Conservation (phyloP, 495 filamentous ascomycete genomes). For the Penicillium herquei region DNA sequence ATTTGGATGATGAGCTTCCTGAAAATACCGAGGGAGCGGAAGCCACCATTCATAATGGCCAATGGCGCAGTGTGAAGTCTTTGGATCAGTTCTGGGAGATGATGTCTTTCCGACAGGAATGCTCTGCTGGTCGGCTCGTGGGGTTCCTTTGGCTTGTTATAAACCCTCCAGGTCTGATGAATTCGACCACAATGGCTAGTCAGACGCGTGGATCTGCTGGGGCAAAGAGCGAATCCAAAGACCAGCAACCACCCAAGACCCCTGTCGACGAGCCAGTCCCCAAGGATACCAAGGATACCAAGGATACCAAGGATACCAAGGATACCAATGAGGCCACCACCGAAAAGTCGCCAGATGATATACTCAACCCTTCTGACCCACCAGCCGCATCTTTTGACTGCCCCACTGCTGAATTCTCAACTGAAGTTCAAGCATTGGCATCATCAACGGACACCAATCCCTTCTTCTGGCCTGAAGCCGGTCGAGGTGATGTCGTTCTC, state of each 20-base stretch:
- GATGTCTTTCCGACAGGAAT: constrained; percentile 97
- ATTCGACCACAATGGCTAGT: constrained; percentile 41
- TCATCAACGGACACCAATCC: constrained; percentile 39
- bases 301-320: too few relatives aligned
- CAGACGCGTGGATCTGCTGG: constrained; percentile 14
- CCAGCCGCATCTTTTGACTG: constrained; percentile 34
- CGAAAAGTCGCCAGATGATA: not conserved
- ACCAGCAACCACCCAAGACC: not conserved
- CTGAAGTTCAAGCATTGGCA: constrained; percentile 12
- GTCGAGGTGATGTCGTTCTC: constrained; percentile 69
- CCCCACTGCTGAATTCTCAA: constrained; percentile 47
- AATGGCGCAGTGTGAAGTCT: constrained; percentile 79
- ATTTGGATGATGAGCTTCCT: constrained; percentile 78
- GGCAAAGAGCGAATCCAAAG: constrained; percentile 7
- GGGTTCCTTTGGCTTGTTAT: constrained; percentile 95
- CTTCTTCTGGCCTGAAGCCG: constrained; percentile 66
- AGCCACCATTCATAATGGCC: constrained; percentile 48
- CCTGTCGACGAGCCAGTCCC: constrained; percentile 2
- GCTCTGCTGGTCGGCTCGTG: constrained; percentile 82
- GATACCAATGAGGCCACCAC: constrained; percentile 1
- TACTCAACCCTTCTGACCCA: not conserved
- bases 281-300: not conserved
- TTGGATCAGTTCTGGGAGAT: constrained; percentile 96
- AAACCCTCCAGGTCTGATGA: constrained; percentile 46
- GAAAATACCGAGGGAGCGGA: constrained; percentile 28